phyloP scores from a whole-genome alignment of 2,329 filamentous ascomycete genomes.

The Bipolaris bicolor region DNA sequence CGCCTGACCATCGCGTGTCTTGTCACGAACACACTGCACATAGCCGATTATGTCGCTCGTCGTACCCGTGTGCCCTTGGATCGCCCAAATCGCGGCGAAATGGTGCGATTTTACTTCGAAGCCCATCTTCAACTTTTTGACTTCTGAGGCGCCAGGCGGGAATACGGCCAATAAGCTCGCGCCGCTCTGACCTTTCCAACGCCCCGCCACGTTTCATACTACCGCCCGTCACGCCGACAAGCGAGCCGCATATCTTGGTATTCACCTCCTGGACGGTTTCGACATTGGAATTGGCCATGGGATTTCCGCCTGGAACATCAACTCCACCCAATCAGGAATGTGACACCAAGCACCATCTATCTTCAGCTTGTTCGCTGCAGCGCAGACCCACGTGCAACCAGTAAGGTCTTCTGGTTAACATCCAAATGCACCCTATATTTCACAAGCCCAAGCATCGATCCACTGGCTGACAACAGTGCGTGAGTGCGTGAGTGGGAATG shows the following conservation, averaged over 20 bases:
- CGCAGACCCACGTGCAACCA: conserved; percentile 2
- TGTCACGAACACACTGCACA: not conserved
- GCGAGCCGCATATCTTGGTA: not conserved
- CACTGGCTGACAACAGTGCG: conserved; percentile 19
- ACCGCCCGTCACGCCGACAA: not conserved
- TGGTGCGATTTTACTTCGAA: not conserved
- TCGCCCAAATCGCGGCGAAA: not conserved
- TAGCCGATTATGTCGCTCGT: not conserved
- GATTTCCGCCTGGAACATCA: conserved; percentile 11
- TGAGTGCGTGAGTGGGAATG: conserved; percentile 12
- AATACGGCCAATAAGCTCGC: not conserved
- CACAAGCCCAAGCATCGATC: not conserved
- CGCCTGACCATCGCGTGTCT: not conserved
- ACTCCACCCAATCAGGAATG: conserved; percentile 20
- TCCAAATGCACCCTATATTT: not conserved
- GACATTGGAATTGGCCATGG: conserved; percentile 11
- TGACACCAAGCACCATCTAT: conserved; percentile 12
- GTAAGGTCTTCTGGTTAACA: not conserved
- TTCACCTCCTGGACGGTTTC: not conserved
- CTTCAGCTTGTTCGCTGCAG: not conserved
- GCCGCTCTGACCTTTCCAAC: not conserved
- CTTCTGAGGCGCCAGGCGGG: not conserved
- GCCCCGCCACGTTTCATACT: conserved; percentile 10
- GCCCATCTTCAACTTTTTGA: not conserved
- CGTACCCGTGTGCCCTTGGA: not conserved